Percentiles rank a stretch among this genome's conserved stretches.
phyloP scores from a whole-genome alignment of 1,139 yeast genomes.

The Sugiyamaella sp. region DNA sequence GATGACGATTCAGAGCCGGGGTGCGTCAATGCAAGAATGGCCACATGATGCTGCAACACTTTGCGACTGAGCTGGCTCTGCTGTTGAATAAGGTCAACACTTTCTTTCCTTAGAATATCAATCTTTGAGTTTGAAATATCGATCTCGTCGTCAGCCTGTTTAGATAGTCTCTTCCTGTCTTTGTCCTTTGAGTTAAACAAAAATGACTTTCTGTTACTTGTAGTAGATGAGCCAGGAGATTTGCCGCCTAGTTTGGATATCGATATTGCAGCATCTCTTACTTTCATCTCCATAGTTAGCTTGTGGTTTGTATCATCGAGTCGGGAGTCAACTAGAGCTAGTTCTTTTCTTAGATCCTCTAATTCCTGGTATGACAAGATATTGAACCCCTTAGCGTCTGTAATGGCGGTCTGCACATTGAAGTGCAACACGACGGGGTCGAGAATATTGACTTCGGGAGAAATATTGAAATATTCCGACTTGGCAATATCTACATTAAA shows the following conservation, averaged over 20 bases:
- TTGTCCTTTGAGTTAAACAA: slow-evolving; percentile 24
- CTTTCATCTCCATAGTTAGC: slow-evolving; percentile 39
- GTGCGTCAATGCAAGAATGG: slow-evolving; percentile 39
- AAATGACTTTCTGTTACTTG: slow-evolving; percentile 27
- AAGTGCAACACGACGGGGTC: slow-evolving; percentile 37
- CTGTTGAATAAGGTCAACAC: slow-evolving; percentile 30
- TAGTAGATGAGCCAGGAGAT: slow-evolving; percentile 13
- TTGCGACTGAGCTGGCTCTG: slow-evolving; percentile 31
- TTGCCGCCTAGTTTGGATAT: slow-evolving; percentile 33
- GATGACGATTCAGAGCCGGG: slow-evolving; percentile 33
- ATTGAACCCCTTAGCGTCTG: slow-evolving; percentile 38
- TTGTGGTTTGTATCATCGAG: slow-evolving; percentile 36
- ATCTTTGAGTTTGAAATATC: slow-evolving; percentile 36
- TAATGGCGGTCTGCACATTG: slow-evolving; percentile 40
- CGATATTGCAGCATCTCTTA: slow-evolving; percentile 43
- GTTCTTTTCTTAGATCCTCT: slow-evolving; percentile 36
- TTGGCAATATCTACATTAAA: slow-evolving; percentile 26
- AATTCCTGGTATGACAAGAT: slow-evolving; percentile 41
- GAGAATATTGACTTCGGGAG: slow-evolving; percentile 34
- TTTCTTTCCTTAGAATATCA: slow-evolving; percentile 32
- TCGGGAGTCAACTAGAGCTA: slow-evolving; percentile 32
- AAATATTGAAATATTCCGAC: slow-evolving; percentile 32
- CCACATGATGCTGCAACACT: slow-evolving; percentile 40
- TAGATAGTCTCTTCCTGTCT: slow-evolving; percentile 37
- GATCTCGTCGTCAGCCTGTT: slow-evolving; percentile 43